phyloP scores from a whole-genome alignment of 2,329 filamentous ascomycete genomes.

The Dactylonectria estremocensis region DNA sequence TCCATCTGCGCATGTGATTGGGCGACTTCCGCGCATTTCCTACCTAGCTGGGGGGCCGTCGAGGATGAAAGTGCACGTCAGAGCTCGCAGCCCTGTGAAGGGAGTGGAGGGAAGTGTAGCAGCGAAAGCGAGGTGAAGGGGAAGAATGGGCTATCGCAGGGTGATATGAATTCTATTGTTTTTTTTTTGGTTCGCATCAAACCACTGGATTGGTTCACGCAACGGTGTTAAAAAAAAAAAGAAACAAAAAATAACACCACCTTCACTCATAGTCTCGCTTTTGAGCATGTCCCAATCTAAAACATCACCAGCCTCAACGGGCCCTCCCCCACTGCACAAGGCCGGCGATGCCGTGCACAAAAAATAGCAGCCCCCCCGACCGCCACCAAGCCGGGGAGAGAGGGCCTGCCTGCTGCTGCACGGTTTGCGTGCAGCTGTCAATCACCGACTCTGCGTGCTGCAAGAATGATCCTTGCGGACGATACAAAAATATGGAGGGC shows the following conservation, averaged over 20 bases:
- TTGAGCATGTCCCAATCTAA: neutral
- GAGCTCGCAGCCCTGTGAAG: neutral
- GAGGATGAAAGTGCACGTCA: neutral
- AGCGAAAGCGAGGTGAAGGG: neutral
- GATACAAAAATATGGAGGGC: constrained; percentile 1
- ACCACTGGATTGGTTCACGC: neutral
- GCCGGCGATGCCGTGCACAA: constrained; percentile 8
- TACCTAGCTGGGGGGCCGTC: neutral
- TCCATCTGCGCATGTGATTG: neutral
- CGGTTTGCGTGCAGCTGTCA: constrained; percentile 28
- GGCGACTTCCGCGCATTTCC: neutral
- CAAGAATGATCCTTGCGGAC: constrained; percentile 25
- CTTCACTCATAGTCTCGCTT: neutral
- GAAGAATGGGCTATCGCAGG: neutral
- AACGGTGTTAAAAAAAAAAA: neutral
- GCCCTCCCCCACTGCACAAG: neutral
- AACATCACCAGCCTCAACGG: neutral
- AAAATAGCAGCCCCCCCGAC: neutral
- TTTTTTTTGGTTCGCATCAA: neutral
- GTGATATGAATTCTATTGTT: neutral
- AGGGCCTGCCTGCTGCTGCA: constrained; percentile 7
- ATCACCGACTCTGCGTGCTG: constrained; percentile 23
- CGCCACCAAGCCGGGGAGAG: neutral
- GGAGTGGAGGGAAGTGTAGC: neutral
- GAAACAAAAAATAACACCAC: neutral